Evolutionary conservation across 2,329 filamentous ascomycete genomes (phyloP), one percentile per base, ranked within the genome.

Genomic region (Clathrospora elynae): DNA sequence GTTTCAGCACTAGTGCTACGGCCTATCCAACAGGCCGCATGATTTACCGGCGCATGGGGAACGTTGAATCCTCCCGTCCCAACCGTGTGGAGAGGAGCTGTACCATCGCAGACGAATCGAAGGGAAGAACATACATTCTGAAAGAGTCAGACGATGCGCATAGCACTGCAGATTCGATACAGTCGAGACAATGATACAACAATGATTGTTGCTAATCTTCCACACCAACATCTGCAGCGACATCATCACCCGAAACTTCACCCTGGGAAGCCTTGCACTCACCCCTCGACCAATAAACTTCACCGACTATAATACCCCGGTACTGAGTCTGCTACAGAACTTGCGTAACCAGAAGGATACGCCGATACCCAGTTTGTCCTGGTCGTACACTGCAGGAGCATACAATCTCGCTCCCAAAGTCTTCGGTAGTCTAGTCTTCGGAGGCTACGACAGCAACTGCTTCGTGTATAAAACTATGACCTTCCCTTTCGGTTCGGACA

Each of bases 381-480:
- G 62, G 62, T 68, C 58, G 5, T 74, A 74, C 42, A 73, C 70
- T 3, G 72, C 72, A n/a, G 71, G 71, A 8, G 64, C 70, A 5
- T 53, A 58, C 39, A 61, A 66, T 38, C 36, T 53, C 6, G 44
- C 52, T 4, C 60, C 60, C 6, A 63, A 63, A 25, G 42, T 57
- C 0, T 58, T 58, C 16, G 66, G 63, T 3, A 68, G 60, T 38
- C 53, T 74, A 6, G 68, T 68, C 0, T 35, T 75, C 3, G 71
- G 71, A 34, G 72, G 72, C 2, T 72, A 69, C 35, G 72, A 74
- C 35, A 57, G 47, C 2, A 59, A 58, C 6, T 57, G 67, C 4
- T 68, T 67, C 42, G 43, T 46, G 22, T 35, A 56, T 1, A 63
- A 67, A 23, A 44, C 62, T 28, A 10, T 68, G 4, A 50, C 36